These are phyloP conservation scores for Fusarium sp. DNA, from an alignment of 2,329 filamentous ascomycete genomes.

Conservation along the genomic window DNA sequence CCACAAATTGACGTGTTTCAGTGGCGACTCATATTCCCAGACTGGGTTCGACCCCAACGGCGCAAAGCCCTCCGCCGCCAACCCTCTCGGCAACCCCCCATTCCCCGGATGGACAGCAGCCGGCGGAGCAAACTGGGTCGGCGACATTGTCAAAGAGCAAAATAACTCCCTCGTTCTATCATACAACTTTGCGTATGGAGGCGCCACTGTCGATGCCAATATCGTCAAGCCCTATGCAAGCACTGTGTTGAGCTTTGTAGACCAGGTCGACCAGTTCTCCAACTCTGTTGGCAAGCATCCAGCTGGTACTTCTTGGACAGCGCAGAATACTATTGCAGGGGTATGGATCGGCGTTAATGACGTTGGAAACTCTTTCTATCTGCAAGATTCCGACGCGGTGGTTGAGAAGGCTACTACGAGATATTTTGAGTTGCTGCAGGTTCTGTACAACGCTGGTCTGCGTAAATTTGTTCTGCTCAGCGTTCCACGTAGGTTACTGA, in stretches of 20 bases:
- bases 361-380: constrained; percentile 59
- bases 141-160: constrained; percentile 56
- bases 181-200: constrained; percentile 65
- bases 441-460: constrained; percentile 62
- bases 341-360: constrained; percentile 67
- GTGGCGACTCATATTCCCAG: constrained; percentile 48
- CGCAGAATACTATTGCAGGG: constrained; percentile 53
- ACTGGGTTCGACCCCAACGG: constrained; percentile 63
- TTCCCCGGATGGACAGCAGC: constrained; percentile 61
- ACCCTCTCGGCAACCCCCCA: constrained; percentile 70
- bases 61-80: constrained; percentile 60
- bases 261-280: constrained; percentile 44
- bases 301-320: constrained; percentile 52
- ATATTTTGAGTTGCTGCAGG: constrained; percentile 53
- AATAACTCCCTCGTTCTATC: constrained; percentile 56
- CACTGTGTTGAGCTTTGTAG: constrained; percentile 49
- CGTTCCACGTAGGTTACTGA: constrained; percentile 56
- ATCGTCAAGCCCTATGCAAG: constrained; percentile 63
- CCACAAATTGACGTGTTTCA: neutral
- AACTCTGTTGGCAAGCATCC: constrained; percentile 45
- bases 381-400: constrained; percentile 44
- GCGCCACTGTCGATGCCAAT: constrained; percentile 61
- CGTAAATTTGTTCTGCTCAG: constrained; percentile 68
- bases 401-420: constrained; percentile 53
- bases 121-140: constrained; percentile 63